phyloP scores from a whole-genome alignment of 306 rosid species.

The Citrullus mucosospermus region DNA sequence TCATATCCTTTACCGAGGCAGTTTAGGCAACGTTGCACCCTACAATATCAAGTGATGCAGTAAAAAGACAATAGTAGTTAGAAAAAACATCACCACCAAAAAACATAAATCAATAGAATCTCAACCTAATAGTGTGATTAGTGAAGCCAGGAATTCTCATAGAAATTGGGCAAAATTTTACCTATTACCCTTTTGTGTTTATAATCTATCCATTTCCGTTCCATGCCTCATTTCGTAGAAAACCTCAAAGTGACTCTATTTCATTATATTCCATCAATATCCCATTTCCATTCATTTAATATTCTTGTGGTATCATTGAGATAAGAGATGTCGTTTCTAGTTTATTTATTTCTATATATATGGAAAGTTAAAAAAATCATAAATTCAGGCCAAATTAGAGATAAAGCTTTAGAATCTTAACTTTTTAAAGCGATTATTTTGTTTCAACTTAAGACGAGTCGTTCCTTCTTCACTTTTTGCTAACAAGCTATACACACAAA shows the following conservation, averaged over 20 bases:
- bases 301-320: too few species aligned
- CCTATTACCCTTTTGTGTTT: not conserved
- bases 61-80: not conserved
- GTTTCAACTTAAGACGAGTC: not conserved
- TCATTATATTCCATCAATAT: too few species aligned
- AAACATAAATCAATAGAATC: not conserved
- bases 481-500: not conserved
- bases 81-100: not conserved
- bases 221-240: too few species aligned
- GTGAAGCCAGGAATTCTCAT: not conserved
- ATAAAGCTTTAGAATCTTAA: not conserved
- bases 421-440: not conserved
- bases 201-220: not conserved
- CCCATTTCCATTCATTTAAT: too few species aligned
- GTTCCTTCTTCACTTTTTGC: not conserved
- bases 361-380: too few species aligned
- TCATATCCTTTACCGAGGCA: slow-evolving; percentile 80
- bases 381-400: not conserved
- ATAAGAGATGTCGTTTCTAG: too few species aligned
- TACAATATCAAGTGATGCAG: slow-evolving; percentile 23
- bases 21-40: slow-evolving; percentile 77
- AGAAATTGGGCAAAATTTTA: not conserved
- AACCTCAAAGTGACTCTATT: too few species aligned
- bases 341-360: too few species aligned
- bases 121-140: too few species aligned